Evolutionary conservation across 2,329 filamentous ascomycete genomes (phyloP).

Genomic region (Parastagonospora avenae): DNA sequence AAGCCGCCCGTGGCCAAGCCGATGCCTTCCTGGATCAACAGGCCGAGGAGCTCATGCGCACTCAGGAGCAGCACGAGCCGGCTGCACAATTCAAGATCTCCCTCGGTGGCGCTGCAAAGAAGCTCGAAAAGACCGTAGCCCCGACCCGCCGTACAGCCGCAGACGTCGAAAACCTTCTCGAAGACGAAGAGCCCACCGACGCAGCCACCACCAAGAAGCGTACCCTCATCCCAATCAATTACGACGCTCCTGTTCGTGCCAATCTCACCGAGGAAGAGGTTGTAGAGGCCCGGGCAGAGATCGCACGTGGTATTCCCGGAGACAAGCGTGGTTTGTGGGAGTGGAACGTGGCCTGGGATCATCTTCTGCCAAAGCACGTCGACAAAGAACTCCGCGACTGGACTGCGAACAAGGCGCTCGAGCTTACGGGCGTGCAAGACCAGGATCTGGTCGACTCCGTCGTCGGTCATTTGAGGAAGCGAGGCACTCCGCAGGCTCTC

Average conservation of each 20-base stretch:
- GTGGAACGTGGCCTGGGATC: constrained; percentile 94
- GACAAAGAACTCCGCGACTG: constrained; percentile 89
- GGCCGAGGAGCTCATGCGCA: constrained; percentile 69
- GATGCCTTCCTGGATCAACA: constrained; percentile 89
- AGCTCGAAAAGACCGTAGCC: constrained; percentile 61
- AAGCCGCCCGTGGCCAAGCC: constrained; percentile 81
- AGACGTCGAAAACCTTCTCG: constrained; percentile 90
- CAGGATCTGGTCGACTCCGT: constrained; percentile 94
- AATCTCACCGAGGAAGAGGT: constrained; percentile 83
- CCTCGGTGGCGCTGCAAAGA: constrained; percentile 83
- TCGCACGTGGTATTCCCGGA: constrained; percentile 88
- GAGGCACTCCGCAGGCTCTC: constrained; percentile 75
- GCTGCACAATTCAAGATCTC: constrained; percentile 86
- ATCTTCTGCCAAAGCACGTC: constrained; percentile 79
- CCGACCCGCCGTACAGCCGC: constrained; percentile 75
- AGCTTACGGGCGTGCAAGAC: constrained; percentile 94
- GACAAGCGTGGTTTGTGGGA: constrained; percentile 86
- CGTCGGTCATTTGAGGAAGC: constrained; percentile 80
- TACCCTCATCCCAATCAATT: constrained; percentile 62
- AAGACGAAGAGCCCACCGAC: constrained; percentile 81
- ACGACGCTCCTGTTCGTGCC: constrained; percentile 51
- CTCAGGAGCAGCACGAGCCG: constrained; percentile 59
- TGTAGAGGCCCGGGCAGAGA: constrained; percentile 75
- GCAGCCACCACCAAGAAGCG: constrained; percentile 70
- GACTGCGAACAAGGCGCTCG: constrained; percentile 97